These are phyloP conservation scores for Hamamelis virginiana DNA, from an alignment of 164 flowering plant genomes.

Conservation along the genomic window DNA sequence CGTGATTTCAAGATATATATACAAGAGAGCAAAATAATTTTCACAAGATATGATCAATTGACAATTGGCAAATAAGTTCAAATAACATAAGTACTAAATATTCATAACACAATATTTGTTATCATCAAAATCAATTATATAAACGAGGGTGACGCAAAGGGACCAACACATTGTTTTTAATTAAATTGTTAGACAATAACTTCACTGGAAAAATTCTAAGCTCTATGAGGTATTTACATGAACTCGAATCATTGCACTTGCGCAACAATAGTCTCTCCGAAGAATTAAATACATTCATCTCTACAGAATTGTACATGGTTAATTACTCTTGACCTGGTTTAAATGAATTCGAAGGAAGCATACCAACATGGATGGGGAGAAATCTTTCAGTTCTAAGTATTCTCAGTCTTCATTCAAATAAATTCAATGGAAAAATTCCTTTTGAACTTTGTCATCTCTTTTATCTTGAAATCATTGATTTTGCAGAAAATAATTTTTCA, in stretches of 20 bases:
- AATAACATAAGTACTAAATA: too few relatives aligned
- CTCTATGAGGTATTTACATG: background rate
- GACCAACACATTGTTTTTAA: too few relatives aligned
- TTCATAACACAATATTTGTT: too few relatives aligned
- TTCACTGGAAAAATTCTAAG: slow-evolving; percentile 13
- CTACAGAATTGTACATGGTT: slow-evolving; percentile 19
- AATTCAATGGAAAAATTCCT: slow-evolving; percentile 27
- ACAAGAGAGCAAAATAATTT: too few relatives aligned
- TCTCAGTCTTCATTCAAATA: slow-evolving; percentile 28
- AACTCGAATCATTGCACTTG: background rate
- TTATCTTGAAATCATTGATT: slow-evolving; percentile 32
- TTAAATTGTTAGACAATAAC: slow-evolving; percentile 13
- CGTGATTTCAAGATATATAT: too few relatives aligned
- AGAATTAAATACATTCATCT: slow-evolving; percentile 22
- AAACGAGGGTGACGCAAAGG: too few relatives aligned
- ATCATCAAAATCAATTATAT: too few relatives aligned
- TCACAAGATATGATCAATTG: too few relatives aligned
- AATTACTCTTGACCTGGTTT: slow-evolving; percentile 22
- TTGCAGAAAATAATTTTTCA: slow-evolving; percentile 28
- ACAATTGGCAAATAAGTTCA: too few relatives aligned
- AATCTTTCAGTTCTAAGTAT: background rate
- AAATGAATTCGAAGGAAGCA: slow-evolving; percentile 30
- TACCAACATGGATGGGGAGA: slow-evolving; percentile 33
- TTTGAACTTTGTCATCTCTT: slow-evolving; percentile 17
- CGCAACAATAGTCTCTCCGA: slow-evolving; percentile 12